These are phyloP conservation scores for Colletotrichum shisoi DNA, from an alignment of 2,329 filamentous ascomycete genomes.

Conservation along the genomic window DNA sequence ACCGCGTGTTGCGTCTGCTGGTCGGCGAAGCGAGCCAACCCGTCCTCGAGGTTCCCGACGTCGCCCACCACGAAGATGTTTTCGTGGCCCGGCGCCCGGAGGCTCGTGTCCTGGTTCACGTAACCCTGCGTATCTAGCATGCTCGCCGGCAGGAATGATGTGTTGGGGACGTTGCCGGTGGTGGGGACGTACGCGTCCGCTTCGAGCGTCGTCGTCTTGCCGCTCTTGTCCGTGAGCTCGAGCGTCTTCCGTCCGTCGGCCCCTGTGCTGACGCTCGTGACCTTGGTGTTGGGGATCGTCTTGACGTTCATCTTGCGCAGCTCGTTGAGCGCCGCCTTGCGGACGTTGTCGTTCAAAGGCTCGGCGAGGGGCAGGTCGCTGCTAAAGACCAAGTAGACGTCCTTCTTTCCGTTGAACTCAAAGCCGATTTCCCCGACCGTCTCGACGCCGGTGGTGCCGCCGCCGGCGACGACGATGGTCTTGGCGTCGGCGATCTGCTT, in stretches of 20 bases:
- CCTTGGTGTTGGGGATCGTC: constrained; percentile 51
- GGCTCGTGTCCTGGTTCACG: constrained; percentile 50
- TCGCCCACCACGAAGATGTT: constrained; percentile 59
- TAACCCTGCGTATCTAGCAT: constrained; percentile 49
- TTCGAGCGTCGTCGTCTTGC: constrained; percentile 50
- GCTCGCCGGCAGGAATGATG: constrained; percentile 51
- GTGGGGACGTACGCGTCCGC: constrained; percentile 59
- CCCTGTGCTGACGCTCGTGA: constrained; percentile 42
- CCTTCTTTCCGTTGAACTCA: constrained; percentile 57
- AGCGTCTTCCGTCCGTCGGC: constrained; percentile 46
- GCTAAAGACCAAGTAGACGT: constrained; percentile 55
- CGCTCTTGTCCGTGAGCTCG: constrained; percentile 48
- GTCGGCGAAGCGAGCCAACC: constrained; percentile 47
- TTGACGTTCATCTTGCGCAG: constrained; percentile 57
- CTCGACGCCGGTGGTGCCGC: constrained; percentile 61
- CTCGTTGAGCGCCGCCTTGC: constrained; percentile 50
- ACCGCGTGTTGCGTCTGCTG: constrained; percentile 49
- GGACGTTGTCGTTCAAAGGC: constrained; percentile 49
- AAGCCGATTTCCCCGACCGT: constrained; percentile 60
- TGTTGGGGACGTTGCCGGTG: constrained; percentile 57
- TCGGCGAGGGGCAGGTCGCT: constrained; percentile 51
- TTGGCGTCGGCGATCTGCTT: constrained; percentile 53
- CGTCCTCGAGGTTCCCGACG: constrained; percentile 52
- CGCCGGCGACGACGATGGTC: constrained; percentile 61
- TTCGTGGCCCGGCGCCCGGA: constrained; percentile 49